Percentiles rank a stretch among this genome's conserved stretches.
Evolutionary conservation across 345 rosid species (phyloP).

Genomic region (Syzygium aqueum): DNA sequence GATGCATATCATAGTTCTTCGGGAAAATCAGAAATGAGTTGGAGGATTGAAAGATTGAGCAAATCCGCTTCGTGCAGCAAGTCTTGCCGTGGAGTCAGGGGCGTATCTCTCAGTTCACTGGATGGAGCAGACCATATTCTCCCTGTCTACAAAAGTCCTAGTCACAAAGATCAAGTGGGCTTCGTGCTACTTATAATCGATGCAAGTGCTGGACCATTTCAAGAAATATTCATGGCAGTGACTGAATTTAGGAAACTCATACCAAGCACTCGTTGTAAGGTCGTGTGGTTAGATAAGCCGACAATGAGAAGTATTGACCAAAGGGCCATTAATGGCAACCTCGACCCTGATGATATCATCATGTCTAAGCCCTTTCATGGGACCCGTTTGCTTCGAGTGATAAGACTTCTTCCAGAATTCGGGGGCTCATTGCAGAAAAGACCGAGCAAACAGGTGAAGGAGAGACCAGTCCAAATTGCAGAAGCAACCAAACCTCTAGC

Average conservation of each 20-base stretch:
- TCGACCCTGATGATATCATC: constrained; percentile 28
- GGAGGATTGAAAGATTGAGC: constrained; percentile 12
- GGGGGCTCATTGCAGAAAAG: constrained; percentile 19
- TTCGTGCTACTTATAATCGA: constrained; percentile 52
- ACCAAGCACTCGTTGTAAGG: constrained; percentile 22
- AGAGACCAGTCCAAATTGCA: background rate
- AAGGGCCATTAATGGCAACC: background rate
- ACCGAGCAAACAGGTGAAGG: background rate
- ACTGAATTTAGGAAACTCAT: constrained; percentile 39
- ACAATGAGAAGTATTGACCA: constrained; percentile 11
- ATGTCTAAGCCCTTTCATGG: constrained; percentile 65
- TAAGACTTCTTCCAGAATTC: constrained; percentile 58
- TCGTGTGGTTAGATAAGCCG: constrained; percentile 62
- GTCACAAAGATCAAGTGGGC: constrained; percentile 1
- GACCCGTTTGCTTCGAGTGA: constrained; percentile 32
- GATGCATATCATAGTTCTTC: constrained; percentile 33
- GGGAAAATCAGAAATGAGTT: constrained; percentile 32
- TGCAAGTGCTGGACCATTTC: constrained; percentile 34
- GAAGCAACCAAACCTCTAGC: background rate
- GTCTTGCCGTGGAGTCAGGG: constrained; percentile 23
- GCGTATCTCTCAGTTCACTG: constrained; percentile 38
- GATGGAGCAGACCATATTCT: constrained; percentile 34
- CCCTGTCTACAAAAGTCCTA: constrained; percentile 10
- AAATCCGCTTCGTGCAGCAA: background rate
- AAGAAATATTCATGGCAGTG: constrained; percentile 19